Base-by-base conservation (phyloP, 768 basidiomycete genomes). In the Dioszegia aurantiaca region DNA sequence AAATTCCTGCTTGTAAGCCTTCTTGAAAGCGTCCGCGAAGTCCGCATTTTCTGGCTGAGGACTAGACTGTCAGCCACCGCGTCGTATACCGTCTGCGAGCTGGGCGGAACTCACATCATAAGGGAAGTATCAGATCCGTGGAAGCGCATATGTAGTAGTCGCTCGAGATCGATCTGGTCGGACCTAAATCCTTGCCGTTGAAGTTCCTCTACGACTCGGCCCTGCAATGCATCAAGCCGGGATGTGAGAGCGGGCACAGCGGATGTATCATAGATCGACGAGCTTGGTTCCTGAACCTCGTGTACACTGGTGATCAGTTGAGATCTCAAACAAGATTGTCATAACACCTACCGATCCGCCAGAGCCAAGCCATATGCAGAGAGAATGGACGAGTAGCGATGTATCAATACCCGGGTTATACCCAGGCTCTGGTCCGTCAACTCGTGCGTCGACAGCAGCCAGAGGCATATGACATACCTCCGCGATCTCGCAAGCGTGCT, bases 201-300 rank as follows among this genome's bases (percentile, higher is more conserved):
- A n/a, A 94, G 82, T 72, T 89, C 89, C 1, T 74, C 72, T 52
- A 76, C 80, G 14, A 92, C 90, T 24, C 83, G 80, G 0, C 74
- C 67, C 0, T 84, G 44, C 4, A 83, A 62, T 92, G 80, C 83
- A 67, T 92, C 86, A 3, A 94, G 80, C 2, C 90, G 86, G 1
- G 81, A 65, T 19, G 82, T 73, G 27, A 97, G 82, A 1, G 79
- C 75, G 1, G 79, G 58, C 16, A 82, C 79, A 45, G 86, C 86
- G 1, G 80, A 74, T 0, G 84, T 85, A 74, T 86, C 48, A 53
- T 68, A 93, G 73, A 86, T 86, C 0, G 85, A 82, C 1, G 93
- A 91, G 10, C 84, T 86, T 0, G 93, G 93, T 72, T 95, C 92
- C 79, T 94, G 92, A 1, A 86, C 79, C 70, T 95, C 93, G 19